phyloP scores from a whole-genome alignment of 2,329 filamentous ascomycete species.

The Aspergillus luchuensis region DNA sequence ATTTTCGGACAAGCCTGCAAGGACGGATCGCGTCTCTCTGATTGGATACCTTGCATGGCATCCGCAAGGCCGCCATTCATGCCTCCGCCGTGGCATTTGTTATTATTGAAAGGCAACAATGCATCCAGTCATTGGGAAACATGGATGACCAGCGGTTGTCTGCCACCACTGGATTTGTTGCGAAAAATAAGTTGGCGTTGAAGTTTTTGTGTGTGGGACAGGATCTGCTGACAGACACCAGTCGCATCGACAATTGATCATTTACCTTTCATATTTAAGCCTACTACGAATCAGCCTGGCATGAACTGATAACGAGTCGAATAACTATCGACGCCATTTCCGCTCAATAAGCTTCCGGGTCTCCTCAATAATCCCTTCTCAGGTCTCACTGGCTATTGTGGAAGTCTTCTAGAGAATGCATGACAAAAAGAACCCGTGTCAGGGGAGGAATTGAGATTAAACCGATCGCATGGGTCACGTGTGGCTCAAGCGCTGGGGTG shows the following conservation, averaged over 20 bases:
- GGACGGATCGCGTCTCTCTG: slow-evolving; percentile 13
- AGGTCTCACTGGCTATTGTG: neutral
- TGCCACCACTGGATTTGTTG: neutral
- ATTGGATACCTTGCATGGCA: slow-evolving; percentile 13
- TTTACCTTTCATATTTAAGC: neutral
- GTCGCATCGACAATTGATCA: neutral
- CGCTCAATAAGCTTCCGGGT: neutral
- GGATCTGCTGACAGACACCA: neutral
- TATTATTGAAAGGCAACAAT: neutral
- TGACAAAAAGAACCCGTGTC: neutral
- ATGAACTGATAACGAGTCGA: neutral
- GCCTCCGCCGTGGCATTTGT: neutral
- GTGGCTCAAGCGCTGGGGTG: neutral
- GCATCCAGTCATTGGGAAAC: neutral
- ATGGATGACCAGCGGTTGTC: neutral
- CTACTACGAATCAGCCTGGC: neutral
- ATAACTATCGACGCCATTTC: neutral
- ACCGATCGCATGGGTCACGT: neutral
- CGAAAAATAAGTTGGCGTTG: neutral
- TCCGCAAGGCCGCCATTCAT: neutral
- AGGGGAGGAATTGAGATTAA: neutral
- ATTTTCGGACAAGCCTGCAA: slow-evolving; percentile 7
- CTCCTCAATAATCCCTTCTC: neutral
- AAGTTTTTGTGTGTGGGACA: neutral
- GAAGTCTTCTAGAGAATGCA: neutral